Evolutionary conservation across 306 rosid genomes (phyloP), one percentile per base, ranked within the genome.

Genomic region (Dryas drummondii): DNA sequence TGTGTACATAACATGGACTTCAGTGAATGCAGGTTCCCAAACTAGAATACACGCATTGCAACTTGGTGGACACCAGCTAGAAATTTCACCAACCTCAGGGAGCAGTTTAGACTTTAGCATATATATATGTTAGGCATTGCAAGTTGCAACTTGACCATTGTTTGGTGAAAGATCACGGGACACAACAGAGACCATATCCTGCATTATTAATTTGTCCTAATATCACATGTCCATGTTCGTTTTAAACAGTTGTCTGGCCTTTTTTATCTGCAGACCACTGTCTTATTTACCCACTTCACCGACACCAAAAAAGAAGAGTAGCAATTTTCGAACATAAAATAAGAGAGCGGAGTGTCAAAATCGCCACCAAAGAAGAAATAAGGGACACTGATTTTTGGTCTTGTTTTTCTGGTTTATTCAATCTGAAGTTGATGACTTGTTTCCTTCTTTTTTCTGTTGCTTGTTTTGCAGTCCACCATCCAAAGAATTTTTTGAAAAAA

Each of bases 111-210:
- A 32, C 2, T 32, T 32, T 32, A 32, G 37, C 37, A 41, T 7
- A 40, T 44, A 9, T 50, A 65, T 42, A 65, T 50, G 7, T 44
- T 16, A n/a, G 70, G 16, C 12, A 53, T 45, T 71, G 14, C 44
- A 26, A 8, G 11, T 59, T 48, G 58, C 47, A 57, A 71, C 55
- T 45, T 47, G 76, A 22, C 56, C 19, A 9, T 59, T 59, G 66
- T 72, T 47, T 3, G 46, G 58, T 59, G 47, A 72, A 14, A 26
- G 46, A 14, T 59, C 68, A 58, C 76, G 68, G 58, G 66, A 6
- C 11, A 46, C 48, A 26, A 46, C 48, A 46, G 8, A n/a, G 75
- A 72, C 57, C 56, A 22, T 50, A 27, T 72, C 7, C 3, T 3
- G 54, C 46, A 8, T 14, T 72, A 7, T 57, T 44, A 32, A 7